Base-by-base conservation (phyloP, 805 yeast genomes). In the Huiozyma naganishii region DNA sequence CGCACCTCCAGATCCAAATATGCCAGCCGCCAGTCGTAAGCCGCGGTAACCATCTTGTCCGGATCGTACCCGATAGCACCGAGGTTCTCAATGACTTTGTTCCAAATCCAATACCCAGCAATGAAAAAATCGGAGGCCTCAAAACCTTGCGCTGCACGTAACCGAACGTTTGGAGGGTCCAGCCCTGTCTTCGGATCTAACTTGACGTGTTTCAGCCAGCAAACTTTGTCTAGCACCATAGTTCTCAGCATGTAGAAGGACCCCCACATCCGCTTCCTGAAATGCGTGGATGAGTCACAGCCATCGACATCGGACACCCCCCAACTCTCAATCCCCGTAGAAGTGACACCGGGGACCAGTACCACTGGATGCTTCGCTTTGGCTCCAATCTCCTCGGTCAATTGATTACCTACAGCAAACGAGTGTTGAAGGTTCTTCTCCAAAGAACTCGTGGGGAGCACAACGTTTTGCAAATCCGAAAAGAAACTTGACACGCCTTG, bases 101-200 rank as follows among this genome's bases (percentile, higher is more conserved):
- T 87, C 98, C 98, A 92, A 55, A 92, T 86, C 98, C 98, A 92
- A 62, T 92, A 92, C 0, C 98, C 98, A 4, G 97, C 85, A 63
- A 92, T 79, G 57, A 92, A 92, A 64, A 87, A 92, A 64, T 92
- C 98, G 0, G 96, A 92, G 1, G 96, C 92, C 54, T 89, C 97
- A 61, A 92, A 85, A 0, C 98, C 98, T 60, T 85, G 95, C 0
- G 96, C 90, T 0, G 97, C 94, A 45, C 98, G 70, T 27, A 92
- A 59, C 52, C 72, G 82, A 52, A 85, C 74, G 42, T 83, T 75
- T 1, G 83, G 82, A 0, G 98, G 98, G 60, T 92, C 98, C 27
- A 92, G 66, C 0, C 98, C 98, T 0, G 97, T 92, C 45, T 77
- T 79, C 0, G 88, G 80, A 61, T 92, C 97, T 34, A 92, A 69